phyloP scores from a whole-genome alignment of 352 stramenopile genomes.

The Lagenidium giganteum region DNA sequence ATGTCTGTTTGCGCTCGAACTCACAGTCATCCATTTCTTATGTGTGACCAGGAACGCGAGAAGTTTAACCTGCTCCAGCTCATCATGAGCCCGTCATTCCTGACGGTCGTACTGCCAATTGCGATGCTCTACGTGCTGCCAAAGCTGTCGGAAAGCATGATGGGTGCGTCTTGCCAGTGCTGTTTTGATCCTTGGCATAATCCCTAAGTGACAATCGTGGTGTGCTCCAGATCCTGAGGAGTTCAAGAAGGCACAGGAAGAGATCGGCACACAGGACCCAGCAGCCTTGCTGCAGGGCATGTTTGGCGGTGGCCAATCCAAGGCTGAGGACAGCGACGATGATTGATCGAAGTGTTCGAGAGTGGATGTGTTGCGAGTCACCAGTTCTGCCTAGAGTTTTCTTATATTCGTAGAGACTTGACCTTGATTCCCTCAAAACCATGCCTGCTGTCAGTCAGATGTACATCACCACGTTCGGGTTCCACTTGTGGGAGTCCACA shows the following conservation, averaged over 20 bases:
- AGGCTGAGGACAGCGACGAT: slow-evolving; percentile 67
- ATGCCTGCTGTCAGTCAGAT: slow-evolving; percentile 44
- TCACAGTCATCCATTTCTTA: too few species aligned
- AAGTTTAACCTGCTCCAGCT: slow-evolving; percentile 75
- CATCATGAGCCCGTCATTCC: slow-evolving; percentile 80
- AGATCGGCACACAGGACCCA: slow-evolving; percentile 71
- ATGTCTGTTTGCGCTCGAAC: neutral
- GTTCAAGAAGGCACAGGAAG: slow-evolving; percentile 84
- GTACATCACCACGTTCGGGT: slow-evolving; percentile 73
- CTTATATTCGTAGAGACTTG: neutral
- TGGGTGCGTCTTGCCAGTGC: slow-evolving; percentile 59
- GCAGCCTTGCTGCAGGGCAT: slow-evolving; percentile 63
- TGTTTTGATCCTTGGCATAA: neutral
- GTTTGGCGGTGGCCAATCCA: slow-evolving; percentile 52
- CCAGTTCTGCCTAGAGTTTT: slow-evolving; percentile 4
- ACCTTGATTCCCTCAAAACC: too few species aligned
- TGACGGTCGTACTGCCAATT: slow-evolving; percentile 74
- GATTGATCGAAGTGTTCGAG: too few species aligned
- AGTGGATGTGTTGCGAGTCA: too few species aligned
- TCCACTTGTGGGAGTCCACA: slow-evolving; percentile 60
- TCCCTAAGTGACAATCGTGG: neutral
- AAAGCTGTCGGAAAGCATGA: slow-evolving; percentile 74
- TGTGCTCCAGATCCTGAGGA: slow-evolving; percentile 65
- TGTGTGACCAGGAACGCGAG: slow-evolving; percentile 70
- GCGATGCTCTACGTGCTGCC: slow-evolving; percentile 73